A percentile compares a stretch with the other conserved stretches of the same genome.
Conservation (phyloP, 306 rosid species). For the Corylus avellana region DNA sequence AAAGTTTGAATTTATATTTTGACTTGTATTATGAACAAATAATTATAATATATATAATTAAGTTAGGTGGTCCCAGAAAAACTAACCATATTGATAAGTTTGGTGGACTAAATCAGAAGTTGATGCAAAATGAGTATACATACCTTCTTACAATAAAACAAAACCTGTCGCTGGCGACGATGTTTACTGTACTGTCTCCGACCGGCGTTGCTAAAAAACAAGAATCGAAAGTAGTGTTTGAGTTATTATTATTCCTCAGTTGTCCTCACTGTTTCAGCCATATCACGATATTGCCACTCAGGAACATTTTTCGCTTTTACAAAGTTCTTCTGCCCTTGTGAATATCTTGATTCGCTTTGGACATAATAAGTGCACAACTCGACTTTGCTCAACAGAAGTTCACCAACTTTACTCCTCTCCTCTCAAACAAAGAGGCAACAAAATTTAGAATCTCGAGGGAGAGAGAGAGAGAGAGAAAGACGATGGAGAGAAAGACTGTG, state of each 20-base stretch:
- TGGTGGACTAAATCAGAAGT: no score
- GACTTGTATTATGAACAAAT: no score
- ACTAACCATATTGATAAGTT: no score
- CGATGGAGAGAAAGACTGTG: constrained; percentile 66
- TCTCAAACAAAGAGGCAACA: neutral
- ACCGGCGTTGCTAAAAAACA: no score
- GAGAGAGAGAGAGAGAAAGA: constrained; percentile 9
- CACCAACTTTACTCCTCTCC: constrained; percentile 16
- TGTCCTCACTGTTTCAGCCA: neutral
- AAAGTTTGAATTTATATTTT: no score
- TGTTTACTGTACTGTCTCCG: no score
- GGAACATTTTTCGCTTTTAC: neutral
- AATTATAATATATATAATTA: no score
- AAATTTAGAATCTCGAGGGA: neutral
- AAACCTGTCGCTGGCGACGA: neutral
- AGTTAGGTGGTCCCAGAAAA: no score
- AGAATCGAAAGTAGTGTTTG: no score
- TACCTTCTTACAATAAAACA: no score
- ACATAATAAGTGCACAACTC: constrained; percentile 12
- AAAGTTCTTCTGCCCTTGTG: neutral
- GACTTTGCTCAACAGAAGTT: neutral
- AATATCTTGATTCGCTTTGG: neutral
- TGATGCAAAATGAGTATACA: no score
- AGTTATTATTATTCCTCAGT: neutral
- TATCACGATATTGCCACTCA: neutral